Conservation (phyloP, 148 eudicot species). For the Polygonum aviculare region DNA sequence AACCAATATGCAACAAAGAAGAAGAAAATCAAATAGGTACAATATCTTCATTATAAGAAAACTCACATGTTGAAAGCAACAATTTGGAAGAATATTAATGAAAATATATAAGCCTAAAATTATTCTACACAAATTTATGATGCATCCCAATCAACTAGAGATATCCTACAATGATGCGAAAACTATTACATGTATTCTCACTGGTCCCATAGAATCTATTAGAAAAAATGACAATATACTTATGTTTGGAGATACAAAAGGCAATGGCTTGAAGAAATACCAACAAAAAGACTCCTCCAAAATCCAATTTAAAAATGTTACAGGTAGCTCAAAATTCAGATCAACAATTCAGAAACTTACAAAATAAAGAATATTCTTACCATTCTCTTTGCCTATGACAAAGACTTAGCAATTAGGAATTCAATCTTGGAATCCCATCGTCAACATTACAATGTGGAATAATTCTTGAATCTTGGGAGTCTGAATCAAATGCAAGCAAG, state of each 20-base stretch:
- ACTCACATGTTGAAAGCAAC: not conserved
- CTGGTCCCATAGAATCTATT: not conserved
- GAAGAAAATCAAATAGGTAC: not conserved
- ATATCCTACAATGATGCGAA: not conserved
- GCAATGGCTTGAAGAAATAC: not conserved
- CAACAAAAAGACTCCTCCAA: not conserved
- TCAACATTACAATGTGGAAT: not conserved
- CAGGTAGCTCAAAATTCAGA: not conserved
- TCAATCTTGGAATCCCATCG: not conserved
- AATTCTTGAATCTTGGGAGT: not conserved
- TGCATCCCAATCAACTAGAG: not conserved
- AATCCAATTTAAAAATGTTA: not conserved
- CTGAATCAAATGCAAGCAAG: slow-evolving; percentile 7
- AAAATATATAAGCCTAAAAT: not conserved
- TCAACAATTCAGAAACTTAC: not conserved
- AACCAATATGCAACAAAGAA: not conserved
- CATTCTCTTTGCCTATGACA: slow-evolving; percentile 3
- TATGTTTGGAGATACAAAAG: not conserved
- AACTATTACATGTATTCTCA: not conserved
- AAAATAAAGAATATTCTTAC: not conserved
- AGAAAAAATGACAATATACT: not conserved
- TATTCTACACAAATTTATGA: not conserved
- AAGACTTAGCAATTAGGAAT: not conserved
- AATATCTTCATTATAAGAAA: not conserved
- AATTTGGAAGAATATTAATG: not conserved